Evolutionary conservation across 495 filamentous ascomycete species (phyloP), one percentile per base, ranked within the genome.

Genomic region (Hyaloscypha hepaticicola): DNA sequence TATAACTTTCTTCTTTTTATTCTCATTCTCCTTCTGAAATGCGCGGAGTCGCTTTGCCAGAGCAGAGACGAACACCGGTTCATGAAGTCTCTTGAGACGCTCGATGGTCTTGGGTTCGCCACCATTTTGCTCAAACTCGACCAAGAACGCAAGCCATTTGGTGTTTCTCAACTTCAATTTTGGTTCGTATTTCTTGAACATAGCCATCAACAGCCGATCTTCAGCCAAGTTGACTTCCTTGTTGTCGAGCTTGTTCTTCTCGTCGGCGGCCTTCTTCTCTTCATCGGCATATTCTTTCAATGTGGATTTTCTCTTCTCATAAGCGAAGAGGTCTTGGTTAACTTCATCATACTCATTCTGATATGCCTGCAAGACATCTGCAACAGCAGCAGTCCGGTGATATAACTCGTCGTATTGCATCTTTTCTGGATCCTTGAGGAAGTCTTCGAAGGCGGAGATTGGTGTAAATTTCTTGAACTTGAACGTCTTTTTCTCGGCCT

Each of bases 291-390:
- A 45, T 22, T 55, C 53, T 21, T 50, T 52, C 9, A 11, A 4
- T 9, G 19, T 16, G 38, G 38, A 9, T 45, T 45, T 45, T 14
- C 16, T 45, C 38, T 45, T 26, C 33, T 68, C 60, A 24, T 66
- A 58, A 21, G 27, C 29, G 12, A 41, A 21, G 16, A 57, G 14
- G 29, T 61, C 28, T 55, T 64, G 58, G 14, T 67, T 61, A 16
- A 72, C 45, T n/a, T 14, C 12, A n/a, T 64, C 63, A 29, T 29
- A 69, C 59, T 72, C 69, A 24, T 61, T 41, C 55, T 72, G 64
- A 9, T 58, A 59, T 11, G 26, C 51, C 16, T 19, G 9, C 16
- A 72, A 25, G 22, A 59, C 48, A 16, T 52, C 31, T 7, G 66
- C 27, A 29, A 67, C 61, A 11, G 9, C 24, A 21, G 28, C 31